Evolutionary conservation across 257 asterid genomes (phyloP).

Genomic region (Nicotiana undulata): DNA sequence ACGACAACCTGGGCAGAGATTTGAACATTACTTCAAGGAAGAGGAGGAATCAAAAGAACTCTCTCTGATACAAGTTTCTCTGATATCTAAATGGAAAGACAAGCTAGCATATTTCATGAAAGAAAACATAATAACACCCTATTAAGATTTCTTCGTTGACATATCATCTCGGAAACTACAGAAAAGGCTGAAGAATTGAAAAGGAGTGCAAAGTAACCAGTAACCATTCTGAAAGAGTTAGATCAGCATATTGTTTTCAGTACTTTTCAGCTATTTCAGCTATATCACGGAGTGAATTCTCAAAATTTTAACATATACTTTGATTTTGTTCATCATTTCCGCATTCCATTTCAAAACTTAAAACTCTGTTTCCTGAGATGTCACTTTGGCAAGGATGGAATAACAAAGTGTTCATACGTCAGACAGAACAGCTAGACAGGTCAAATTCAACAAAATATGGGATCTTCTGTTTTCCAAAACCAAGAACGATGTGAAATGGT

Average conservation of each 20-base stretch:
- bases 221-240: background rate
- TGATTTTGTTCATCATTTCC: background rate
- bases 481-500: background rate
- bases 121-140: background rate
- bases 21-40: background rate
- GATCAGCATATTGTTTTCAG: background rate
- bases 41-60: background rate
- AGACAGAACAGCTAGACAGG: background rate
- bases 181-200: slow-evolving; percentile 9
- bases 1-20: slow-evolving; percentile 54
- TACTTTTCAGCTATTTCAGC: background rate
- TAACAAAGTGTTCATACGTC: background rate
- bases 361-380: background rate
- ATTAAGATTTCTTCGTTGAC: background rate
- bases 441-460: background rate
- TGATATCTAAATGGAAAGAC: background rate
- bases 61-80: background rate
- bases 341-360: background rate
- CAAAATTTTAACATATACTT: background rate
- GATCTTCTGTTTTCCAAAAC: background rate
- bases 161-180: slow-evolving; percentile 2
- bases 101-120: background rate
- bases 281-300: background rate
- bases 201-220: background rate
- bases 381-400: background rate